Conservation (phyloP, 2,329 filamentous ascomycete species). For the Trichoderma atrobrunneum region DNA sequence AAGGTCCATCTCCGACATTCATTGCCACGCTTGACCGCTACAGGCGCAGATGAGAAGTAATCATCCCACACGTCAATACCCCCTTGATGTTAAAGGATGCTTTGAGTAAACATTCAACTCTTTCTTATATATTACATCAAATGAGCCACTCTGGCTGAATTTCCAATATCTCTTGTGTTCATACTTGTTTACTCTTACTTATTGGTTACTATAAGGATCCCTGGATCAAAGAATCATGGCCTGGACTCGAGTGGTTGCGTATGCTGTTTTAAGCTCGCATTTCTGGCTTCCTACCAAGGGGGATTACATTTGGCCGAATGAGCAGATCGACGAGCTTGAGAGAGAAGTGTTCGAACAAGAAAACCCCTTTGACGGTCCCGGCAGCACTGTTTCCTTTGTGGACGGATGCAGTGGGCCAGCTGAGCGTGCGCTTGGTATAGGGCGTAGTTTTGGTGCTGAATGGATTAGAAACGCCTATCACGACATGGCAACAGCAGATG, state of each 20-base stretch:
- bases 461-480: constrained; percentile 11
- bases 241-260: background rate
- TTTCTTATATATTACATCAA: background rate
- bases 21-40: background rate
- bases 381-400: background rate
- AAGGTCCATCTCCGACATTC: background rate
- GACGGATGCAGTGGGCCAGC: background rate
- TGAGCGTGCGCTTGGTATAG: background rate
- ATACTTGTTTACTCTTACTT: background rate
- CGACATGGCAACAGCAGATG: constrained; percentile 4
- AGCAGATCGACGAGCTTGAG: background rate
- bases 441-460: background rate
- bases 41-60: background rate
- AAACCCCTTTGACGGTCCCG: background rate
- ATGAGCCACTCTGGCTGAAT: background rate
- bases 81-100: no score
- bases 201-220: background rate
- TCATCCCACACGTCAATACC: no score
- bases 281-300: background rate
- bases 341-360: background rate
- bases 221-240: background rate
- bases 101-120: background rate
- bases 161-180: background rate
- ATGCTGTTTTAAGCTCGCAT: background rate
- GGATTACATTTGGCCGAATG: background rate